These are phyloP conservation scores for Gremmenia infestans DNA, from an alignment of 2,329 filamentous ascomycete species.

Conservation along the genomic window DNA sequence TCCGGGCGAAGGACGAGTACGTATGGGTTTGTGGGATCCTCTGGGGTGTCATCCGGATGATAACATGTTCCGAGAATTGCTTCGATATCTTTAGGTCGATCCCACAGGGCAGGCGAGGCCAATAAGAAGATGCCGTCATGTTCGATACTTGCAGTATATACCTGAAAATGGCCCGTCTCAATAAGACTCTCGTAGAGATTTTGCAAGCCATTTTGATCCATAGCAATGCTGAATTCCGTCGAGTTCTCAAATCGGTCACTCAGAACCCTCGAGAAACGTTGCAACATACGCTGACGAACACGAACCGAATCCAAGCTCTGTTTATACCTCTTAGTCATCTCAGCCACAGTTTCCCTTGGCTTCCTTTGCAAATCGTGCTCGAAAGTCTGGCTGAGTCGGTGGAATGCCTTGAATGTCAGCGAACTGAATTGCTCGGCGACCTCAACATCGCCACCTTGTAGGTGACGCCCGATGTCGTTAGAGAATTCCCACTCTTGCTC, in stretches of 20 bases:
- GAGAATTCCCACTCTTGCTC: slow-evolving; percentile 98
- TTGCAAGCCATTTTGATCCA: slow-evolving; percentile 62
- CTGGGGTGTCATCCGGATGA: slow-evolving; percentile 62
- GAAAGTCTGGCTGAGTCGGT: slow-evolving; percentile 83
- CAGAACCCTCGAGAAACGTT: slow-evolving; percentile 86
- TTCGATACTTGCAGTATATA: slow-evolving; percentile 66
- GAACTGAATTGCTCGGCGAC: slow-evolving; percentile 97
- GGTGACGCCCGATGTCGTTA: slow-evolving; percentile 83
- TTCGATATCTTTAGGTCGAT: slow-evolving; percentile 75
- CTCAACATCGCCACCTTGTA: slow-evolving; percentile 92
- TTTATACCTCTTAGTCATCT: slow-evolving; percentile 98
- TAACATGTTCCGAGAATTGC: slow-evolving; percentile 78
- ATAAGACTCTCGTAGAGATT: slow-evolving; percentile 78
- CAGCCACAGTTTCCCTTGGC: slow-evolving; percentile 73
- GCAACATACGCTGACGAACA: slow-evolving; percentile 91
- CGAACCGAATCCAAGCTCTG: slow-evolving; percentile 92
- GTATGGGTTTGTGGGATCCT: slow-evolving; percentile 77
- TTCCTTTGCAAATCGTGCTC: slow-evolving; percentile 84
- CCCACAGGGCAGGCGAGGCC: slow-evolving; percentile 72
- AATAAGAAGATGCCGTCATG: slow-evolving; percentile 77
- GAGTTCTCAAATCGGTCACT: slow-evolving; percentile 95
- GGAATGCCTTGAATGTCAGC: slow-evolving; percentile 86
- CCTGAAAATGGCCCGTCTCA: slow-evolving; percentile 79
- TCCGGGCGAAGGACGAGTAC: slow-evolving; percentile 82
- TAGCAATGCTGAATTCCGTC: slow-evolving; percentile 86